Conservation (phyloP, 805 yeast species). For the Ogataea kodamae region DNA sequence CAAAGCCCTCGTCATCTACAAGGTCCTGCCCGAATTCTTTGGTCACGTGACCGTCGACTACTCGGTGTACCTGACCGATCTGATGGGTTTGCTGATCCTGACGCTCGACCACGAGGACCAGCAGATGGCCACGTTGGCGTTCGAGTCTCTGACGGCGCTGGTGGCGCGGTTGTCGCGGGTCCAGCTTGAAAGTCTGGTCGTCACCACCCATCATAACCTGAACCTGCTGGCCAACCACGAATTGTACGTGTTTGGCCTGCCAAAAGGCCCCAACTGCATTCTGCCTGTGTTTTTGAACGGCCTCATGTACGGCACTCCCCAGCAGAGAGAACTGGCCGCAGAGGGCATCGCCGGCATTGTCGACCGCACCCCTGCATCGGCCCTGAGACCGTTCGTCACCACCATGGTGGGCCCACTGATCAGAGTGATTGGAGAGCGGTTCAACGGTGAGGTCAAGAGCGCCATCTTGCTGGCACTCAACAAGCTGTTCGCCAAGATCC, state of each 20-base stretch:
- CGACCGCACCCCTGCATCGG: conserved; percentile 78
- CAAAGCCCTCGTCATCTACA: conserved; percentile 60
- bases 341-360: conserved; percentile 84
- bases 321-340: conserved; percentile 83
- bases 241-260: conserved; percentile 66
- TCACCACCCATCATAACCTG: conserved; percentile 76
- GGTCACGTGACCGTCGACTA: conserved; percentile 62
- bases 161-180: conserved; percentile 74
- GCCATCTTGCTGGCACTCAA: conserved; percentile 88
- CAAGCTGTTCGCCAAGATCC: conserved; percentile 73
- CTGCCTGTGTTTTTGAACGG: conserved; percentile 93
- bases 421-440: conserved; percentile 96
- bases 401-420: conserved; percentile 95
- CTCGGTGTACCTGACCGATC: conserved; percentile 67
- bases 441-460: conserved; percentile 84
- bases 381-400: conserved; percentile 84
- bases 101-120: conserved; percentile 68
- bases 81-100: conserved; percentile 65
- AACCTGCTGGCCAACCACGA: conserved; percentile 62
- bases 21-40: conserved; percentile 72
- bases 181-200: conserved; percentile 69
- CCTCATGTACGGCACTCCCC: conserved; percentile 85
- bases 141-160: conserved; percentile 60
- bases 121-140: conserved; percentile 60
- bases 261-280: conserved; percentile 83